phyloP scores from a whole-genome alignment of 495 filamentous ascomycete genomes.

The Amorphotheca resinae region DNA sequence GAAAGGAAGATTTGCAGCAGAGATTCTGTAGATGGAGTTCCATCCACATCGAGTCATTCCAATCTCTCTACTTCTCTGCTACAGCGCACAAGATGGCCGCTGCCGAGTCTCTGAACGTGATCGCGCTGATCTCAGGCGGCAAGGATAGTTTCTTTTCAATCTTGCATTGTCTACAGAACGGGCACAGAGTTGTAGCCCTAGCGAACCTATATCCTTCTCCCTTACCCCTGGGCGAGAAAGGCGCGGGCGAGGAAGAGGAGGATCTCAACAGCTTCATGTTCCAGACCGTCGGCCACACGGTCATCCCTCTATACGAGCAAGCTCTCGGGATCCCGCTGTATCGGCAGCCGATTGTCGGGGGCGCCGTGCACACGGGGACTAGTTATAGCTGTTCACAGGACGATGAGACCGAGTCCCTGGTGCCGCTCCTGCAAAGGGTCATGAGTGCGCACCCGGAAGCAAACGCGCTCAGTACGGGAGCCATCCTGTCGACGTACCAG shows the following conservation, averaged over 20 bases:
- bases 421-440: constrained; percentile 56
- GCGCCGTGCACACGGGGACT: constrained; percentile 14
- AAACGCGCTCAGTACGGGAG: constrained; percentile 79
- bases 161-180: constrained; percentile 77
- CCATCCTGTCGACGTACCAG: constrained; percentile 91
- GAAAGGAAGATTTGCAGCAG: too few species aligned
- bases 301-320: constrained; percentile 73
- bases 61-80: too few species aligned
- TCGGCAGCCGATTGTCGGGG: constrained; percentile 37
- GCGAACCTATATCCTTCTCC: constrained; percentile 71
- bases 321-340: constrained; percentile 41
- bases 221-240: neutral
- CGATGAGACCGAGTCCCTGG: constrained; percentile 83
- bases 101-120: constrained; percentile 57
- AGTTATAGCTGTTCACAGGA: constrained; percentile 12
- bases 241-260: constrained; percentile 32
- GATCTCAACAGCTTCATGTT: constrained; percentile 98
- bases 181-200: constrained; percentile 74
- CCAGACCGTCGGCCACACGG: constrained; percentile 82
- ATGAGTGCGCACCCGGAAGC: constrained; percentile 54
- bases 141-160: constrained; percentile 95
- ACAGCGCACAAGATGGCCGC: constrained; percentile 19
- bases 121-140: constrained; percentile 87
- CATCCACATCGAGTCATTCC: too few species aligned
- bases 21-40: too few species aligned